A percentile compares a stretch with the other conserved stretches of the same genome.
phyloP scores from a whole-genome alignment of 176 grass and related monocot species.

The Aegilops longissima region DNA sequence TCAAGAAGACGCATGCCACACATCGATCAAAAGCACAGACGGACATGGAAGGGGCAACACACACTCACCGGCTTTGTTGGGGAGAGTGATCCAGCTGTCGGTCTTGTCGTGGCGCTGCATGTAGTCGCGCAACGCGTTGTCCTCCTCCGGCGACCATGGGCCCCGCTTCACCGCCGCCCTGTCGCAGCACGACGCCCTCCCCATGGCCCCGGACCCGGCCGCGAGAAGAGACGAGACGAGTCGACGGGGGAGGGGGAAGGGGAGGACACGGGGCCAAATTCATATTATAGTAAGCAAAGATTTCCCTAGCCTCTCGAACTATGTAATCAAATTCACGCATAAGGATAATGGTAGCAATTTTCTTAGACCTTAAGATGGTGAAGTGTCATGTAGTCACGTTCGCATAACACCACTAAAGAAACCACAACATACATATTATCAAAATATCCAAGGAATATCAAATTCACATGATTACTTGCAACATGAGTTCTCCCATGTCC shows the following conservation, averaged over 20 bases:
- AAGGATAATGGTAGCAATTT: too few species aligned
- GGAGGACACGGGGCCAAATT: neutral
- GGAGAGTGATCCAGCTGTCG: conserved; percentile 86
- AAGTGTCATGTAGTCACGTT: too few species aligned
- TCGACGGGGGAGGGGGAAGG: neutral
- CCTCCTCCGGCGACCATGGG: conserved; percentile 87
- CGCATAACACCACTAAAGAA: too few species aligned
- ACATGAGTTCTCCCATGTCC: too few species aligned
- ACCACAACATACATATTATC: too few species aligned
- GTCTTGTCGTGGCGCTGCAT: conserved; percentile 59
- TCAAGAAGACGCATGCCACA: neutral
- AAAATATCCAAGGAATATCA: too few species aligned
- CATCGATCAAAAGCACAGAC: neutral
- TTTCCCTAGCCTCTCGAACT: too few species aligned
- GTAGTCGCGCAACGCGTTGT: conserved; percentile 61
- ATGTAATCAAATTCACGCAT: too few species aligned
- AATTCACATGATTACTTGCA: too few species aligned
- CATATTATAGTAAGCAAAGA: too few species aligned
- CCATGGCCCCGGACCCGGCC: conserved; percentile 33
- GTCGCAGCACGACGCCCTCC: conserved; percentile 84
- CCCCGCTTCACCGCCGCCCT: conserved; percentile 81
- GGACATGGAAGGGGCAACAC: neutral
- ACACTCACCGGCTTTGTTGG: conserved; percentile 60
- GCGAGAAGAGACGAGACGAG: neutral
- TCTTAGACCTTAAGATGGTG: too few species aligned